These are phyloP conservation scores for Cladorrhinum samala DNA, from an alignment of 495 filamentous ascomycete species.

Conservation along the genomic window DNA sequence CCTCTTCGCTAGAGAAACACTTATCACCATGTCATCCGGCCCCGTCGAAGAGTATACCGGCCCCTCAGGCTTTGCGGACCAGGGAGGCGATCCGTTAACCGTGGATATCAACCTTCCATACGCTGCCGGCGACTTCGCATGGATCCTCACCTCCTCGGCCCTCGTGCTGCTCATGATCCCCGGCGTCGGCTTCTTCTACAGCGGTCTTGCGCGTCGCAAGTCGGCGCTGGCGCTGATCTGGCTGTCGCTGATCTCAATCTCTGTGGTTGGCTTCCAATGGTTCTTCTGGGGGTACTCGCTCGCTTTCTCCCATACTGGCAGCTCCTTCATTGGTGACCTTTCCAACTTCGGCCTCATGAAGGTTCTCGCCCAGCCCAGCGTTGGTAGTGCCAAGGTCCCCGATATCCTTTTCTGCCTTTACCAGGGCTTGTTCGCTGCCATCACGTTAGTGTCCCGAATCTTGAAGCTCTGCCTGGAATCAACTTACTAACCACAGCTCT, in stretches of 20 bases:
- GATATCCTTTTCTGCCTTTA: constrained; percentile 90
- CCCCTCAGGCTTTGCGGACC: constrained; percentile 37
- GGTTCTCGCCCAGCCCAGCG: constrained; percentile 73
- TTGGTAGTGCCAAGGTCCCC: constrained; percentile 73
- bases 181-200: constrained; percentile 98
- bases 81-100: constrained; percentile 68
- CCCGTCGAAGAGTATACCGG: constrained; percentile 58
- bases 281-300: constrained; percentile 99
- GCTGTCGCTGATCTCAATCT: constrained; percentile 94
- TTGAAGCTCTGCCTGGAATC: not conserved
- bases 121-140: constrained; percentile 82
- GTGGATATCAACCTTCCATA: constrained; percentile 79
- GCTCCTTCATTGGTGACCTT: constrained; percentile 77
- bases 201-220: constrained; percentile 92
- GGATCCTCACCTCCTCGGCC: constrained; percentile 81
- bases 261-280: constrained; percentile 91
- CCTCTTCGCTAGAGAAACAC: not conserved
- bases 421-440: constrained; percentile 96
- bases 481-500: not conserved
- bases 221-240: constrained; percentile 91
- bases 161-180: constrained; percentile 98
- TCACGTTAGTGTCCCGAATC: constrained; percentile 56
- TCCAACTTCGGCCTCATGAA: constrained; percentile 80
- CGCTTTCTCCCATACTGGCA: constrained; percentile 81
- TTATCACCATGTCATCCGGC: constrained; percentile 30